A percentile compares a stretch with the other conserved stretches of the same genome.
Evolutionary conservation across 176 grass and related monocot genomes (phyloP).

Genomic region (Carex parvula): DNA sequence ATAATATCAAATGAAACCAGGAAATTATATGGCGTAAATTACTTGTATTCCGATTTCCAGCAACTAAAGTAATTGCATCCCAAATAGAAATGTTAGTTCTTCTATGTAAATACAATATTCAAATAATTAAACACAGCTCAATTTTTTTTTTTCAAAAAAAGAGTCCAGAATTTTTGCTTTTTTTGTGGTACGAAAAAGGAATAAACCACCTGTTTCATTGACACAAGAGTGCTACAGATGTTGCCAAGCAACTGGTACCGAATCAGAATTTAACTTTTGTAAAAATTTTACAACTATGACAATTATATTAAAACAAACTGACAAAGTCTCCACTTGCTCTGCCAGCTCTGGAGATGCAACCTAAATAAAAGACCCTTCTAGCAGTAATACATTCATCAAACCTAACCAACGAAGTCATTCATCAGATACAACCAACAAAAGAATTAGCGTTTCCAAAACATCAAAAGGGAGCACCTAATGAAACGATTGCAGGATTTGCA

Average conservation of each 20-base stretch:
- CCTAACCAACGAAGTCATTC: background rate
- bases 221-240: too few species aligned
- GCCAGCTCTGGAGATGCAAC: too few species aligned
- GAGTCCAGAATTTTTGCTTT: background rate
- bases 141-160: background rate
- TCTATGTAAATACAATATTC: background rate
- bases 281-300: too few species aligned
- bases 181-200: background rate
- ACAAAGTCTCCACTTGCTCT: too few species aligned
- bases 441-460: background rate
- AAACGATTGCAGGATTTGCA: background rate
- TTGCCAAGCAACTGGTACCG: too few species aligned
- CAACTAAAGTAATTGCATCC: background rate
- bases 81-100: background rate
- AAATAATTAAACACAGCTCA: background rate
- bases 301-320: too few species aligned
- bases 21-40: background rate
- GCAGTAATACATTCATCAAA: background rate
- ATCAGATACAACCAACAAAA: conserved; percentile 10
- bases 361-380: too few species aligned
- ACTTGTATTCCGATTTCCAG: background rate
- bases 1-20: background rate
- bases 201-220: too few species aligned
- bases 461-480: background rate
- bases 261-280: too few species aligned